Evolutionary conservation across 1,139 yeast genomes (phyloP).

Genomic region (Debaryomycetaceae sp.): DNA sequence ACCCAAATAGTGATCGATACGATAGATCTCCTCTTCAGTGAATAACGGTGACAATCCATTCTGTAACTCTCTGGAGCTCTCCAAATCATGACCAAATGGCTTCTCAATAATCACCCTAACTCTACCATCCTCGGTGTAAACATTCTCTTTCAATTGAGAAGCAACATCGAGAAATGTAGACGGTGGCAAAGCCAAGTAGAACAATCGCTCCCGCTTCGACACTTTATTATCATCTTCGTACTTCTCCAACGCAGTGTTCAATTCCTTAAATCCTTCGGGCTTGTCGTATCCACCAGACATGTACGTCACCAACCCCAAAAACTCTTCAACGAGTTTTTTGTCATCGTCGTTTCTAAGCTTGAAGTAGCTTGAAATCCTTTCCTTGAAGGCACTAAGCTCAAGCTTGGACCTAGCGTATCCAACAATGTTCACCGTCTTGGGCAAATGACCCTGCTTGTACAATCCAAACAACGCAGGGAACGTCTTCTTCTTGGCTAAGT

Average conservation of each 20-base stretch:
- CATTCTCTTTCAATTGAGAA: slow-evolving; percentile 61
- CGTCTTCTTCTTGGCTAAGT: slow-evolving; percentile 94
- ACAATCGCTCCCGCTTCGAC: slow-evolving; percentile 64
- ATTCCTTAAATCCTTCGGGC: slow-evolving; percentile 63
- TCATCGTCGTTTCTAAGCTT: slow-evolving; percentile 51
- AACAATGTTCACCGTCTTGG: slow-evolving; percentile 65
- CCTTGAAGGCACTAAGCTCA: slow-evolving; percentile 60
- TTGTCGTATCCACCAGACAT: slow-evolving; percentile 77
- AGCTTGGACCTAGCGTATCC: slow-evolving; percentile 91
- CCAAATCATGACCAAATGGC: slow-evolving; percentile 94
- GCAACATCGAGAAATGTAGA: slow-evolving; percentile 84
- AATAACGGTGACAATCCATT: slow-evolving; percentile 76
- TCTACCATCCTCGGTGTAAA: slow-evolving; percentile 65
- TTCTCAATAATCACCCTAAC: slow-evolving; percentile 90
- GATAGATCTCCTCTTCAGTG: slow-evolving; percentile 85
- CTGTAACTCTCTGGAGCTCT: slow-evolving; percentile 75
- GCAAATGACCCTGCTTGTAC: slow-evolving; percentile 74
- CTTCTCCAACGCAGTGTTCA: slow-evolving; percentile 53
- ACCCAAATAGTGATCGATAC: slow-evolving; percentile 97
- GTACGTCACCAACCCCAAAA: slow-evolving; percentile 64
- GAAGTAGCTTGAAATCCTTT: slow-evolving; percentile 63
- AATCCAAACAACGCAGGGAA: slow-evolving; percentile 77
- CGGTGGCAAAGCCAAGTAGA: slow-evolving; percentile 94
- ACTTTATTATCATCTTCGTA: slow-evolving; percentile 53
- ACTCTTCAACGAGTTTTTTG: slow-evolving; percentile 52